Evolutionary conservation across 192 early-diverging fungal genomes (phyloP), one percentile per base, ranked within the genome.

Genomic region (Coemansia furcata): DNA sequence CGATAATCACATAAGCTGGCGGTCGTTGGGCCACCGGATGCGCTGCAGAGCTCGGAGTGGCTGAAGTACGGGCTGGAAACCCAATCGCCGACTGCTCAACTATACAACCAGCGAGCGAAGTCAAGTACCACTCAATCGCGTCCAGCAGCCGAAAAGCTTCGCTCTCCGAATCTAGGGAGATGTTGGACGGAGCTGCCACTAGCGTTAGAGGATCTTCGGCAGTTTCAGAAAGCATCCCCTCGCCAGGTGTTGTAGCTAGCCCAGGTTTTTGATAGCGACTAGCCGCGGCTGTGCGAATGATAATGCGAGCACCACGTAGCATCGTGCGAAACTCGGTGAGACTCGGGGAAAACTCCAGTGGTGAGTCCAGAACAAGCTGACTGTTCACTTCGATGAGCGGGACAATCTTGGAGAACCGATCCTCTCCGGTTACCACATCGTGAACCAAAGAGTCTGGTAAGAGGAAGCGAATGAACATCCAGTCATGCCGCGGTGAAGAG

Each of bases 1-100:
- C 70, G 30, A 76, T 73, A 4, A 81, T 42, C 9, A 81, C 66
- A 54, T 63, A 81, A 7, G 78, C 74, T 3, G 78, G 78, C 14
- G 78, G 73, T 17, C 66, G 66, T 47, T 76, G 78, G 17, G 73
- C 66, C 12, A 80, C 69, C 19, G 65, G 60, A 12, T 76, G 74
- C 64, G 39, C 59, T 21, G 64, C 62, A 12, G 65, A 44, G 6
- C 78, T 70, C 4, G 73, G 77, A 5, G 73, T 71, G 8, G 65
- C 30, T 4, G 69, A 73, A 57, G 55, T 35, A 26, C 71, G 73
- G 19, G 63, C 32, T 15, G 61, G 40, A 54, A 63, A 40, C 4
- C 68, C 73, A 29, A 52, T 21, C 19, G 60, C 55, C 38, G 71
- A 17, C 17, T 57, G 65, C 33, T 77, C 78, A 6, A 81, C 78